phyloP scores from a whole-genome alignment of 2,329 filamentous ascomycete genomes.

The Huntiella bhutanensis region DNA sequence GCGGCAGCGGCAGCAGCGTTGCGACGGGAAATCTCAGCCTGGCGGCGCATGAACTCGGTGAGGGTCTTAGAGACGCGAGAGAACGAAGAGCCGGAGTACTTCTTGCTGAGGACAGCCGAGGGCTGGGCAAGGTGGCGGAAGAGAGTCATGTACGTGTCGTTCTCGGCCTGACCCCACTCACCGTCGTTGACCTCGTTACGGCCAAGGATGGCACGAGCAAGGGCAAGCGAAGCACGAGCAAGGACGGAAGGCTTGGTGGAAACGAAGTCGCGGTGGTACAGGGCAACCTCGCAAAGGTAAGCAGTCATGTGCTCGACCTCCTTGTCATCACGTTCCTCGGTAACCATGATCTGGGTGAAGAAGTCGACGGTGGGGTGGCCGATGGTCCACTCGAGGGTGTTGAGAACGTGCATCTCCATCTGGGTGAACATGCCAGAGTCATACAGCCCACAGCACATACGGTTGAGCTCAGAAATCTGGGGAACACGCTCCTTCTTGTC shows the following conservation, averaged over 20 bases:
- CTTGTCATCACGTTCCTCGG: slow-evolving; percentile 58
- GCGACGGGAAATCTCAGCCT: slow-evolving; percentile 35
- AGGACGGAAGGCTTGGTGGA: slow-evolving; percentile 80
- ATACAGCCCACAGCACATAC: slow-evolving; percentile 97
- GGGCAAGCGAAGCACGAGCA: slow-evolving; percentile 67
- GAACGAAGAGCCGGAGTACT: slow-evolving; percentile 36
- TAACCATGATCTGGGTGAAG: slow-evolving; percentile 73
- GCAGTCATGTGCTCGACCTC: slow-evolving; percentile 89
- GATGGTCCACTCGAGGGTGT: slow-evolving; percentile 90
- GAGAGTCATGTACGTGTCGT: slow-evolving; percentile 41
- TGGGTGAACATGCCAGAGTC: slow-evolving; percentile 99
- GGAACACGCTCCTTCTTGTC: slow-evolving; percentile 98
- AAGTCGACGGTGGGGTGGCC: slow-evolving; percentile 91
- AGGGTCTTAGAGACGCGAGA: slow-evolving; percentile 36
- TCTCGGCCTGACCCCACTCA: slow-evolving; percentile 59
- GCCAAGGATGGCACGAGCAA: slow-evolving; percentile 71
- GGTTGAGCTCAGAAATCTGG: slow-evolving; percentile 89
- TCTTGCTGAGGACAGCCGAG: slow-evolving; percentile 37
- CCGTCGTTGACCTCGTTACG: slow-evolving; percentile 56
- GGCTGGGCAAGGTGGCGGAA: slow-evolving; percentile 41
- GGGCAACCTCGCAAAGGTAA: slow-evolving; percentile 84
- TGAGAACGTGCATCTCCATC: slow-evolving; percentile 99
- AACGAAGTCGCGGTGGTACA: slow-evolving; percentile 95
- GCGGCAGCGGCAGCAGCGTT: slow-evolving; percentile 17
- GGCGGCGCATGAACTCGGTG: slow-evolving; percentile 38